Percentiles rank a stretch among this genome's conserved stretches.
phyloP scores from a whole-genome alignment of 2,329 filamentous ascomycete genomes.

The Penicillium brasilianum region DNA sequence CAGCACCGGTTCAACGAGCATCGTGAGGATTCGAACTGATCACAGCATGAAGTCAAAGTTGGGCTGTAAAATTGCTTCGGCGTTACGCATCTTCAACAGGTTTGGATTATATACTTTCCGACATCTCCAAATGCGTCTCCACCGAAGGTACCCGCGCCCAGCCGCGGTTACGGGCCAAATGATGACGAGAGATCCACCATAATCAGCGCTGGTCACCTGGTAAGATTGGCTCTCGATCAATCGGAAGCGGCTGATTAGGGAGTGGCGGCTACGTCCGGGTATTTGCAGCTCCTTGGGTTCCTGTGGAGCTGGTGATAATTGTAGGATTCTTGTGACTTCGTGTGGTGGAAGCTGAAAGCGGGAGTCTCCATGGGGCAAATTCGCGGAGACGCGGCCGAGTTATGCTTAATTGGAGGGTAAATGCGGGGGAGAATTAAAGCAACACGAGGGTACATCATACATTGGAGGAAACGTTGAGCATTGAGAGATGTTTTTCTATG shows the following conservation, averaged over 20 bases:
- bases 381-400: neutral
- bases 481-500: neutral
- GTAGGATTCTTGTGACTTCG: neutral
- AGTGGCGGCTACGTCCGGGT: constrained; percentile 15
- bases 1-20: constrained; percentile 32
- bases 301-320: neutral
- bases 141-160: constrained; percentile 34
- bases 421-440: neutral
- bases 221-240: neutral
- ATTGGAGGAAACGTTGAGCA: neutral
- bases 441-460: neutral
- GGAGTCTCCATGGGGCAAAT: neutral
- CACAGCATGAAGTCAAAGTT: constrained; percentile 2
- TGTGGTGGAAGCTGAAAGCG: neutral
- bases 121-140: neutral
- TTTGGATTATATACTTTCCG: constrained; percentile 26
- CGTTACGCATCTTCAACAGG: neutral
- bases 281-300: neutral
- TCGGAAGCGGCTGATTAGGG: neutral
- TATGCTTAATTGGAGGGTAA: constrained; percentile 7
- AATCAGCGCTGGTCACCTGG: neutral
- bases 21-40: constrained; percentile 18
- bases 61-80: neutral
- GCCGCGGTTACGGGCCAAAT: constrained; percentile 15
- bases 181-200: constrained; percentile 23